Evolutionary conservation across 2,329 filamentous ascomycete species (phyloP), one percentile per base, ranked within the genome.

Genomic region (Myotisia sp.): DNA sequence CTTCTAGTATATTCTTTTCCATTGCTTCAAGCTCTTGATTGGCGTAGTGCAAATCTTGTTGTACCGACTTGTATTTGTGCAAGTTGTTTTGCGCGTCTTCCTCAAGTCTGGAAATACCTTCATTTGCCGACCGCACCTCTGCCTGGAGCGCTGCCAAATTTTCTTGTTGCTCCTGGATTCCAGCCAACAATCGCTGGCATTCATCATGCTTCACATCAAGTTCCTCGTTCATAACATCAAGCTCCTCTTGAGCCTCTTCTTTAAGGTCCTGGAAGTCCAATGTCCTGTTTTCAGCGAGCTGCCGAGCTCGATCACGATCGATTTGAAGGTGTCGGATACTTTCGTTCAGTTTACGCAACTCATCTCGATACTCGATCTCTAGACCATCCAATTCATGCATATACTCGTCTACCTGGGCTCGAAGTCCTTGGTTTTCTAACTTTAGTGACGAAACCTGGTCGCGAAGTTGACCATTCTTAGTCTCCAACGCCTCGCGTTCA

Each of bases 91-190:
- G 76, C 35, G 87, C 80, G 46, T 92, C 85, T 53, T 95, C 86
- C 53, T 95, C 90, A 0, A 98, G 68, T 28, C 82, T 70, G 20
- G 94, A 70, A 4, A 95, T 69, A 14, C 79, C 79, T 46, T 93
- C 84, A 48, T 81, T 92, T 58, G 94, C 79, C 46, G 78, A 79
- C 42, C 86, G 80, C 77, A 98, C 90, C 64, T 95, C 90, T 39
- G 79, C 76, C 51, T 95, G 87, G 34, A 98, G 62, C n/a, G 83
- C 81, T 43, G 79, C 76, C 55, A 94, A 87, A 52, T 90, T 92
- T 50, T 95, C 86, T 8, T 76, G 76, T 34, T 79, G 74, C 42
- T 82, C 79, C 41, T 74, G 71, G 9, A 93, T 61, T 26, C 90
- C 82, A 9, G 71, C 66, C 37, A 79, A 71, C 17, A 90, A 59